Base-by-base conservation (phyloP, 805 yeast genomes). In the Candida sithepensis region DNA sequence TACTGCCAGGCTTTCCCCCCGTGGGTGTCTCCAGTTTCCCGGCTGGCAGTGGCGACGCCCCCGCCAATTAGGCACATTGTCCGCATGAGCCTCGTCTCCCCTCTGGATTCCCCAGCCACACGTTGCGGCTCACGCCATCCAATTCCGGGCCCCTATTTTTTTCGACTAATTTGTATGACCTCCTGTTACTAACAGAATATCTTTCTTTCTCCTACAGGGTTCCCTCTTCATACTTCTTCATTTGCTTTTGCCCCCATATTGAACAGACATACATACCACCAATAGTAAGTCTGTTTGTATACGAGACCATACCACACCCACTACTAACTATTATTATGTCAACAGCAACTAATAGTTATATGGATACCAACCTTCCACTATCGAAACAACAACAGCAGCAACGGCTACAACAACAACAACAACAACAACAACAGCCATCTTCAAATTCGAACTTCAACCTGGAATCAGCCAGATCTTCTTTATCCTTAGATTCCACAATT, bases 401-500 rank as follows among this genome's bases (percentile, higher is more conserved):
- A n/a, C 23, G 32, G 18, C 40, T 40, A 23, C 24, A 26, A 21
- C 44, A 37, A 12, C 43, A 34, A 28, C 44, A 41, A 21, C 45
- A 32, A 24, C 45, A 42, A n/a, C 45, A n/a, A n/a, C n/a, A n/a
- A n/a, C n/a, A n/a, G n/a, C n/a, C n/a, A 43, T 12, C 28, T 8
- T 19, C 23, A 38, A 23, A 39, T n/a, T 28, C 40, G n/a, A 22
- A 33, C 13, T 20, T 22, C 20, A 41, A 13, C 13, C 38, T 46
- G 23, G 49, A 52, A 34, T 55, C 59, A 22, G 49, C 54, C n/a
- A 49, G 59, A 45, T 56, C 59, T 9, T 56, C 59, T 4, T 47
- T 56, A 10, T 54, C 59, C 3, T 30, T 52, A 30, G 59, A 56
- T 37, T 52, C 60, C 23, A 46, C 46, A 48, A 41, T 46, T 18